These are phyloP conservation scores for Fusarium zealandicum DNA, from an alignment of 2,329 filamentous ascomycete genomes.

Conservation along the genomic window DNA sequence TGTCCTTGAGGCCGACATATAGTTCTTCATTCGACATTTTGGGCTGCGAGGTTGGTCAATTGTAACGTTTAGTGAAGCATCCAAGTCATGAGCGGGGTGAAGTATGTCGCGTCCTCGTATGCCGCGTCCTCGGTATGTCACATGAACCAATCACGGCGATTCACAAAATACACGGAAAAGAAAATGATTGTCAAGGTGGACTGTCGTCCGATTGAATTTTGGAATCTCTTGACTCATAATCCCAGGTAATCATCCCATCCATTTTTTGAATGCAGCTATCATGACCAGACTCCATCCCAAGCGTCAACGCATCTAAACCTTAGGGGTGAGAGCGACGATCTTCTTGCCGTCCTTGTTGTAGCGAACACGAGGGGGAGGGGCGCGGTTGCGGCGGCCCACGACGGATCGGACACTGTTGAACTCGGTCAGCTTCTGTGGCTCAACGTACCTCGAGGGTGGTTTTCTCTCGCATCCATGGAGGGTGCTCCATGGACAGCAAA, in stretches of 20 bases:
- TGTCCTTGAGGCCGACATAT: background rate
- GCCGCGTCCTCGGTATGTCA: no score
- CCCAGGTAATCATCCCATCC: constrained; percentile 49
- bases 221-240: constrained; percentile 44
- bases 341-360: constrained; percentile 99
- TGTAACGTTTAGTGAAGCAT: background rate
- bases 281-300: constrained; percentile 50
- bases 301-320: constrained; percentile 47
- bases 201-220: constrained; percentile 42
- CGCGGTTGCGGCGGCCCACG: constrained; percentile 97
- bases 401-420: constrained; percentile 87
- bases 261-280: constrained; percentile 49
- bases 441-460: constrained; percentile 40
- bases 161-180: background rate
- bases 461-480: background rate
- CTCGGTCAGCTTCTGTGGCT: constrained; percentile 50
- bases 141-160: background rate
- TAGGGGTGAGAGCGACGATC: constrained; percentile 76
- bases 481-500: background rate
- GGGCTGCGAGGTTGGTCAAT: background rate
- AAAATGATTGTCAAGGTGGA: constrained; percentile 22
- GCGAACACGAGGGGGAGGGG: constrained; percentile 93
- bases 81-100: background rate
- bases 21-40: background rate
- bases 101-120: background rate